Conservation (phyloP, 495 filamentous ascomycete genomes). For the Monascus purpureus region DNA sequence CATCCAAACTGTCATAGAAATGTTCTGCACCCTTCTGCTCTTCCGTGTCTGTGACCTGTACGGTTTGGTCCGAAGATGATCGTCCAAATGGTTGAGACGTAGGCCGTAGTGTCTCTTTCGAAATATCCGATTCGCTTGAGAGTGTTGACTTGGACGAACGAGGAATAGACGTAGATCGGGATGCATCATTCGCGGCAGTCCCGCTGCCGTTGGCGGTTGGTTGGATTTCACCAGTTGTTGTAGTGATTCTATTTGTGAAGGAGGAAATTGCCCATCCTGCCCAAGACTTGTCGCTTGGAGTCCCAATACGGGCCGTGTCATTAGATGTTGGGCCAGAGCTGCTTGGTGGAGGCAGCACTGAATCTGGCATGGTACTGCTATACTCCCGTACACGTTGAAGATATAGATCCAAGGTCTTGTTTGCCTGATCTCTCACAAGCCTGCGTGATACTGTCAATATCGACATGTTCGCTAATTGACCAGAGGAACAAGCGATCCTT, state of each 20-base stretch:
- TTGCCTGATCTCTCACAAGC: conserved; percentile 77
- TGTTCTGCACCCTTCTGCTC: conserved; percentile 41
- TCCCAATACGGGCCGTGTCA: conserved; percentile 53
- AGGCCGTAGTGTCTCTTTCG: conserved; percentile 23
- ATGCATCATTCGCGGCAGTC: conserved; percentile 14
- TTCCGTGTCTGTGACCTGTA: conserved; percentile 26
- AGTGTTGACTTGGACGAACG: conserved; percentile 32
- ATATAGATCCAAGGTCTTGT: conserved; percentile 83
- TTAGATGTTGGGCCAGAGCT: conserved; percentile 17
- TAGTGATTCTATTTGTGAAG: conserved; percentile 86
- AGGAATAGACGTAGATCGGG: conserved; percentile 35
- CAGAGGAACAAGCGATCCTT: conserved; percentile 3
- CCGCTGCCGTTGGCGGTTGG: conserved; percentile 22
- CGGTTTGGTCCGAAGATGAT: conserved; percentile 25
- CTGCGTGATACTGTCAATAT: conserved; percentile 13
- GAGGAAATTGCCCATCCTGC: conserved; percentile 96
- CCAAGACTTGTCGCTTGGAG: conserved; percentile 64
- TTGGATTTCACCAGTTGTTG: conserved; percentile 76
- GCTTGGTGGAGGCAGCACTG: conserved; percentile 39
- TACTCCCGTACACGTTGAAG: conserved; percentile 71
- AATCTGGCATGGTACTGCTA: conserved; percentile 66
- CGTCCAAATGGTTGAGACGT: conserved; percentile 26
- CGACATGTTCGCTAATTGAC: neutral
- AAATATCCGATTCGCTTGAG: conserved; percentile 30
- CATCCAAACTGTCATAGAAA: conserved; percentile 54